Percentiles rank a stretch among this genome's conserved stretches.
These are phyloP conservation scores for Ganoderma sinense DNA, from an alignment of 1,284 basidiomycete genomes.

Conservation along the genomic window DNA sequence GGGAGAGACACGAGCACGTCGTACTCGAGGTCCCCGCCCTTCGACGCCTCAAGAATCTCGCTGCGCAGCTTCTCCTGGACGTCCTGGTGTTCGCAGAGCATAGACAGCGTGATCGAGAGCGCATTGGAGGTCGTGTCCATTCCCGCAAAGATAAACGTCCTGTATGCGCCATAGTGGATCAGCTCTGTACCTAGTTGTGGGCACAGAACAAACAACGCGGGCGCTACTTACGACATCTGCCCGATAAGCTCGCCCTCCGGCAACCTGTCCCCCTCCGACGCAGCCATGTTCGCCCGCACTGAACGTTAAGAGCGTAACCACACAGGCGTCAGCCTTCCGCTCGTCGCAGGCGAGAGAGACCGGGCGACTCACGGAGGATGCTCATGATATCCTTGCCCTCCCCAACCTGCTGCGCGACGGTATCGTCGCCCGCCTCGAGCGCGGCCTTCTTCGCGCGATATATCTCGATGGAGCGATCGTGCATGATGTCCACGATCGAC, in stretches of 20 bases:
- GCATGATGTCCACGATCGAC: constrained; percentile 31
- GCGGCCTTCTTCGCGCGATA: constrained; percentile 34
- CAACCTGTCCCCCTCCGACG: constrained; percentile 31
- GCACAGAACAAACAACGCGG: background rate
- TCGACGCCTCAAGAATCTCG: constrained; percentile 45
- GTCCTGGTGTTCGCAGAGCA: constrained; percentile 56
- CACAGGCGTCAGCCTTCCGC: background rate
- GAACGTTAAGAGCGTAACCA: background rate
- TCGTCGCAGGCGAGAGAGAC: background rate
- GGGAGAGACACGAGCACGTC: constrained; percentile 38
- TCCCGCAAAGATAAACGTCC: constrained; percentile 57
- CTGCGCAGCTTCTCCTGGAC: constrained; percentile 63
- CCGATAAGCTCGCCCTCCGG: constrained; percentile 35
- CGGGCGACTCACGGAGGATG: constrained; percentile 34
- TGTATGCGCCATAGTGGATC: background rate
- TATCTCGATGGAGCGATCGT: constrained; percentile 26
- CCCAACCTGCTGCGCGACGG: constrained; percentile 35
- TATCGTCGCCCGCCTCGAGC: constrained; percentile 37
- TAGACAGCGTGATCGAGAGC: constrained; percentile 72
- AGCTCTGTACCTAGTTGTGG: background rate
- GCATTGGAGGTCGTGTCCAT: constrained; percentile 62
- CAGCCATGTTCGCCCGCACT: constrained; percentile 33
- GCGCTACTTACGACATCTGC: constrained; percentile 33
- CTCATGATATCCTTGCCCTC: constrained; percentile 43
- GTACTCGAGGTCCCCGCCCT: constrained; percentile 29